Base-by-base conservation (phyloP, 2,329 filamentous ascomycete genomes). In the Alternaria burnsii region DNA sequence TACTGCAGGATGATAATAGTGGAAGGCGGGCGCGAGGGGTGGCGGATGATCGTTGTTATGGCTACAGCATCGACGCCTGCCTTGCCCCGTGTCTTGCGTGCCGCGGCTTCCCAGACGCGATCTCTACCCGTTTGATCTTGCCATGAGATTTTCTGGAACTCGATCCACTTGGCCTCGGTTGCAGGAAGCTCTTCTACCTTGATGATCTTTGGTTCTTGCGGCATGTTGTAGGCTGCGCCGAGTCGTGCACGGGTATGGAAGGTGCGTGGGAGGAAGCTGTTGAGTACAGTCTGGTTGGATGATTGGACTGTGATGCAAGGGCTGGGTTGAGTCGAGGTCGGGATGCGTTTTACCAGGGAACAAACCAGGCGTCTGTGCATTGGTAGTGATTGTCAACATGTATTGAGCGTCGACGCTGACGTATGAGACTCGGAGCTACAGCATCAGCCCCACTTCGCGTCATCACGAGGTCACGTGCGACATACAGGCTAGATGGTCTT, bases 41-140 rank as follows among this genome's bases (percentile, higher is more conserved):
- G 82, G 26, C 81, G 79, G 50, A 85, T 78, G 46, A 88, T 84
- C 34, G 87, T 86, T 41, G 82, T 81, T 32, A 86, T 87, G 26
- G 86, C 85, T 16, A 89, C 85, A 28, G 86, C 87, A 55, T 88
- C 87, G 9, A 88, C 83, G 48, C 86, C 86, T 43, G 84, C 83
- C 41, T 84, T 82, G 12, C 82, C 81, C 42, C 85, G 83, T 22
- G 84, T 86, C 62, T 85, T 83, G 30, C 83, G 80, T 9, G 79
- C 78, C 5, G 83, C 83, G 34, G 80, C 79, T 73, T 85, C 83
- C 83, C 83, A 85, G 28, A 83, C 76, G 55, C 83, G 82, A 30
- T 78, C 43, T 53, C 78, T 80, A 61, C 82, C 82, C 2, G 76
- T 76, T 64, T 83, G 80, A 62, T 83, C 81, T 18, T 75, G 76